Conservation (phyloP, 805 yeast species). For the Tetrapisispora namnaoensis region DNA sequence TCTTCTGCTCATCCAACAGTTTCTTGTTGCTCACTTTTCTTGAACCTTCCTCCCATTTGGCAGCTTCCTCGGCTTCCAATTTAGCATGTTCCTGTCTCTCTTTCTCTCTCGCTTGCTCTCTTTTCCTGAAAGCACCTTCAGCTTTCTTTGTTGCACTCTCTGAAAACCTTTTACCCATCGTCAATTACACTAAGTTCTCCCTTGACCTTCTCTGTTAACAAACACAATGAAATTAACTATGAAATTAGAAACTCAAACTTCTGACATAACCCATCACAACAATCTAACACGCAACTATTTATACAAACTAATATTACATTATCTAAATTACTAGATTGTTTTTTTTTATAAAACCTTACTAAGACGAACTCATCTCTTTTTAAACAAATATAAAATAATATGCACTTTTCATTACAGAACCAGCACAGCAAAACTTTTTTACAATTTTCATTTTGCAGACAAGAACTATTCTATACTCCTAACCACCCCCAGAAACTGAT, state of each 20-base stretch:
- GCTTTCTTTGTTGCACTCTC: constrained; percentile 29
- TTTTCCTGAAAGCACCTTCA: constrained; percentile 29
- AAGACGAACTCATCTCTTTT: background rate
- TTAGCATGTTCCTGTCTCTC: constrained; percentile 15
- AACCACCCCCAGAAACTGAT: background rate
- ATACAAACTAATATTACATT: too few species aligned
- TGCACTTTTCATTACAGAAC: too few species aligned
- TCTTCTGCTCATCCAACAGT: constrained; percentile 25
- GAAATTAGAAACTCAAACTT: too few species aligned
- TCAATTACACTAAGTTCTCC: background rate
- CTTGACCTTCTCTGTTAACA: background rate
- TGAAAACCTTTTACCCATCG: constrained; percentile 31
- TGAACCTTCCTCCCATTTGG: constrained; percentile 29
- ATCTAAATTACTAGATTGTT: too few species aligned
- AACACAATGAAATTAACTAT: too few species aligned
- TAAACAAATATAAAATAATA: too few species aligned
- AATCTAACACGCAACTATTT: too few species aligned
- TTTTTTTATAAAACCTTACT: background rate
- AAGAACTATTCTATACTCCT: background rate
- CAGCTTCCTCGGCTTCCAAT: constrained; percentile 26
- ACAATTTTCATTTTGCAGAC: too few species aligned
- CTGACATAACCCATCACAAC: too few species aligned
- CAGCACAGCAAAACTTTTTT: too few species aligned
- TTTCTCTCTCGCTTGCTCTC: constrained; percentile 25
- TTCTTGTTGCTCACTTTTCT: constrained; percentile 19